A percentile compares a stretch with the other conserved stretches of the same genome.
These are phyloP conservation scores for Bruguiera gymnorhiza DNA, from an alignment of 345 rosid genomes.

Conservation along the genomic window DNA sequence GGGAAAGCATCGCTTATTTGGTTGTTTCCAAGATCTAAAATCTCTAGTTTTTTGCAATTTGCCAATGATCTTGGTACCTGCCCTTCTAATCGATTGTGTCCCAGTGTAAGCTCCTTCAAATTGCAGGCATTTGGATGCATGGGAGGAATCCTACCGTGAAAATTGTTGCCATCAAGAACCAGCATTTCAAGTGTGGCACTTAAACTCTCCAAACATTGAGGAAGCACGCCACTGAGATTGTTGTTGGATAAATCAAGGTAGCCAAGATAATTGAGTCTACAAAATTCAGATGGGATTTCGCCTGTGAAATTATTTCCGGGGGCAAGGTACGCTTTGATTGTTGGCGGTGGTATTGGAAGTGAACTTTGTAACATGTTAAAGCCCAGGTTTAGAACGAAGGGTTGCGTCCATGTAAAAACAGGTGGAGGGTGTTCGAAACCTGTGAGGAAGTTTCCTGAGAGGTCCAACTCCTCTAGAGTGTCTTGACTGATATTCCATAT, in stretches of 20 bases:
- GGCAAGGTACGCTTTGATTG: no score
- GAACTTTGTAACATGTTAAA: no score
- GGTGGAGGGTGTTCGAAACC: no score
- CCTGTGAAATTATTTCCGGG: no score
- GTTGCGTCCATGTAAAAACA: no score
- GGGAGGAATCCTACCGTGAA: not conserved
- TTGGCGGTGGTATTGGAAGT: no score
- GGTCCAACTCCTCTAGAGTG: no score
- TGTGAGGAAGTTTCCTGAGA: no score
- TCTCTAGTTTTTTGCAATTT: constrained; percentile 3
- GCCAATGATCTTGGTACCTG: constrained; percentile 8
- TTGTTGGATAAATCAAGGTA: not conserved
- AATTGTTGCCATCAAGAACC: not conserved
- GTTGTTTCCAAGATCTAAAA: constrained; percentile 2
- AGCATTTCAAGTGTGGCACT: not conserved
- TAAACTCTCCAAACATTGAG: constrained; percentile 3
- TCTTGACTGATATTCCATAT: no score
- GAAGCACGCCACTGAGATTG: constrained; percentile 9
- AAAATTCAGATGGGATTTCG: no score
- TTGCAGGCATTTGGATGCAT: not conserved
- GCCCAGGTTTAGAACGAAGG: no score
- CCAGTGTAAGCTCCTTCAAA: not conserved
- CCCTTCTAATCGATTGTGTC: constrained; percentile 1
- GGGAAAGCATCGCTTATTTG: constrained; percentile 1
- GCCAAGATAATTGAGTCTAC: not conserved